Evolutionary conservation across 2,329 filamentous ascomycete species (phyloP).

Genomic region (Dactylellina leptospora): DNA sequence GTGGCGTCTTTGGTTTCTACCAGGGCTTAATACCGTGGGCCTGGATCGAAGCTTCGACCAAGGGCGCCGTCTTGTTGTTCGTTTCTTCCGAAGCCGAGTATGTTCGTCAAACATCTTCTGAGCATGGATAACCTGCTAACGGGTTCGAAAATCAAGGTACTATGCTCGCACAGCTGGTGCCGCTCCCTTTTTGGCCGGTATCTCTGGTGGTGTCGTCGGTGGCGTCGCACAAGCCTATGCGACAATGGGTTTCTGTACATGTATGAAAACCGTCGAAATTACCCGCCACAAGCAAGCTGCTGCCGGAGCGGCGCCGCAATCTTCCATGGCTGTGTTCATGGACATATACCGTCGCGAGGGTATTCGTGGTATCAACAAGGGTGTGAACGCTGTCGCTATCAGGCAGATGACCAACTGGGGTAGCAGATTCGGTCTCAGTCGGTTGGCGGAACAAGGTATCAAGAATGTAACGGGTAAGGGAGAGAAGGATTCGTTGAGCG

Average conservation of each 20-base stretch:
- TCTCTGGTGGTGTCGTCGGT: conserved; percentile 88
- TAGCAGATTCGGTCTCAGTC: conserved; percentile 89
- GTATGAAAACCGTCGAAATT: conserved; percentile 99
- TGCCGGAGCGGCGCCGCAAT: conserved; percentile 80
- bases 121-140: neutral
- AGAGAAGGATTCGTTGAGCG: conserved; percentile 77
- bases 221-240: conserved; percentile 98
- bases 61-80: conserved; percentile 98
- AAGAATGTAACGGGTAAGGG: conserved; percentile 80
- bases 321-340: conserved; percentile 95
- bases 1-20: conserved; percentile 95
- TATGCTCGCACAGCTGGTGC: conserved; percentile 85
- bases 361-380: conserved; percentile 95
- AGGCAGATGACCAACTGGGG: conserved; percentile 99
- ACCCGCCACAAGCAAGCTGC: conserved; percentile 96
- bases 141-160: conserved; percentile 63
- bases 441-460: conserved; percentile 89
- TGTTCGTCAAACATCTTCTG: conserved; percentile 1
- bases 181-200: conserved; percentile 85
- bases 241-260: conserved; percentile 99
- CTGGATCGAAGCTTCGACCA: conserved; percentile 99
- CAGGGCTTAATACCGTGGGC: conserved; percentile 99
- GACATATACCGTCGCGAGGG: conserved; percentile 95
- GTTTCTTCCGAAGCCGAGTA: conserved; percentile 94
- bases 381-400: conserved; percentile 98